Conservation (phyloP, 225 moss, liverwort and hornwort genomes). For the Pleurozium schreberi region DNA sequence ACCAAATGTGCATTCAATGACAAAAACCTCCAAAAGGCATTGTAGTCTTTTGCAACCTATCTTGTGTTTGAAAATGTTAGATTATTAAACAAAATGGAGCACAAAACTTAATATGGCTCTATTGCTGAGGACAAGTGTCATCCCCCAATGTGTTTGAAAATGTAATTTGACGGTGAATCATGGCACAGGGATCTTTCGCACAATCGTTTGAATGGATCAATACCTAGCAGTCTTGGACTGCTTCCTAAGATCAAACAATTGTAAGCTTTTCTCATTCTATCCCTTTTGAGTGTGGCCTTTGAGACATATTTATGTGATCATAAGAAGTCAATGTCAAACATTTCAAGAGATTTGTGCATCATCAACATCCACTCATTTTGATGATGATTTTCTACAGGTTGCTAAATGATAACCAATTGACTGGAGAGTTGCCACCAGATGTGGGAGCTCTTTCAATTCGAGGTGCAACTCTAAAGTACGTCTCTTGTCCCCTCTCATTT, state of each 20-base stretch:
- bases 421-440: constrained; percentile 54
- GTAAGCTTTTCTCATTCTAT: constrained; percentile 18
- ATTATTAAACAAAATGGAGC: too few species aligned
- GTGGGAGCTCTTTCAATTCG: constrained; percentile 72
- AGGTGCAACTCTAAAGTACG: constrained; percentile 78
- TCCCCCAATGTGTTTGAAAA: neutral
- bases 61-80: neutral
- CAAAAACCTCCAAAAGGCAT: accelerated
- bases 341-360: neutral
- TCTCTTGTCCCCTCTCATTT: neutral
- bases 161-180: neutral
- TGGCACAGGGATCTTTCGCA: constrained; percentile 59
- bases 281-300: neutral
- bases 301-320: neutral
- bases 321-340: neutral
- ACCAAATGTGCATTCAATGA: neutral
- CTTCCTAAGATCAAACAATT: constrained; percentile 43
- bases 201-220: constrained; percentile 64
- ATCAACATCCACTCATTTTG: neutral
- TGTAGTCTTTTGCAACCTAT: neutral
- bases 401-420: constrained; percentile 67
- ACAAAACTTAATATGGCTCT: neutral
- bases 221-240: constrained; percentile 52
- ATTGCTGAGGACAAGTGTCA: too few species aligned
- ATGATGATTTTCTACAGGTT: constrained; percentile 25